These are phyloP conservation scores for Ziziphus jujuba DNA, from an alignment of 306 rosid genomes.

Conservation along the genomic window DNA sequence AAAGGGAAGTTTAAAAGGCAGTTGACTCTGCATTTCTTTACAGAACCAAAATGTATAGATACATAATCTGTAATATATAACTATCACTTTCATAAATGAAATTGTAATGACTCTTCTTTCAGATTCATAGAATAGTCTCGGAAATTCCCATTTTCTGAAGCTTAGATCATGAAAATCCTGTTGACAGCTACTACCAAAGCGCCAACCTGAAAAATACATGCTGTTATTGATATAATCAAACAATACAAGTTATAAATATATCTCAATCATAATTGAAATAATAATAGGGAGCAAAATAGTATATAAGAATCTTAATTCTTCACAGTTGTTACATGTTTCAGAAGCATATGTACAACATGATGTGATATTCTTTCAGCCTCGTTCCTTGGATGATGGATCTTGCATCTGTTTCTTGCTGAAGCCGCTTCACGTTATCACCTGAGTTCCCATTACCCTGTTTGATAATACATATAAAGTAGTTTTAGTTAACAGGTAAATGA, in stretches of 20 bases:
- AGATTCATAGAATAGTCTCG: too few relatives aligned
- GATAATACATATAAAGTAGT: neutral
- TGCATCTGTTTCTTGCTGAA: constrained; percentile 68
- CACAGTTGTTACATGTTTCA: constrained; percentile 15
- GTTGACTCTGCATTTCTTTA: too few relatives aligned
- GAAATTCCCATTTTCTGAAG: too few relatives aligned
- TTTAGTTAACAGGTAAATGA: neutral
- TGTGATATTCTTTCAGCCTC: constrained; percentile 57
- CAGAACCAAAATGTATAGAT: too few relatives aligned
- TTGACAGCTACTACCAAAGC: too few relatives aligned
- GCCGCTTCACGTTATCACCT: constrained; percentile 94
- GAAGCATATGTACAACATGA: constrained; percentile 4
- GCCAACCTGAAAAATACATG: too few relatives aligned
- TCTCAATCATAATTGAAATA: neutral
- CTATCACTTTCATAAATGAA: too few relatives aligned
- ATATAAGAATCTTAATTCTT: neutral
- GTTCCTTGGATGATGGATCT: constrained; percentile 58
- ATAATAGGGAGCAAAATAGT: neutral
- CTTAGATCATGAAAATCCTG: too few relatives aligned
- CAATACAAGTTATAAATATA: neutral
- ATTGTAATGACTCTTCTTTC: too few relatives aligned
- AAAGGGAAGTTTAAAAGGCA: too few relatives aligned
- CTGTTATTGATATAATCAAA: too few relatives aligned
- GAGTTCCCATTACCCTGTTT: constrained; percentile 90
- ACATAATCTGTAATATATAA: too few relatives aligned